phyloP scores from a whole-genome alignment of 306 rosid genomes.

The Argentina anserina region DNA sequence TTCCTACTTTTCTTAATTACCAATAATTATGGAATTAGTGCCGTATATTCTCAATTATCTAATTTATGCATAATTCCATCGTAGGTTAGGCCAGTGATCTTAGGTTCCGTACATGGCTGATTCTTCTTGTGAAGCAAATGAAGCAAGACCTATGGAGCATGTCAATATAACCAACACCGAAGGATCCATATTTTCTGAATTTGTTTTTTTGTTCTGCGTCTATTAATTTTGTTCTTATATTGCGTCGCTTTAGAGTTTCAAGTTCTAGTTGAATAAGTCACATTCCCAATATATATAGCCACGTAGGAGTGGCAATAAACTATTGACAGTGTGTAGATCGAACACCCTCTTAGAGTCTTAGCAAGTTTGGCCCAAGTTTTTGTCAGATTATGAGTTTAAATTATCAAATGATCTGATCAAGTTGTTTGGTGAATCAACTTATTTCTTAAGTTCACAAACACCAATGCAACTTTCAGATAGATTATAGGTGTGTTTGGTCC shows the following conservation, averaged over 20 bases:
- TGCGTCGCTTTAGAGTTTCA: not conserved
- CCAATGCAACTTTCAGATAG: too few species aligned
- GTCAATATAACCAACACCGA: not conserved
- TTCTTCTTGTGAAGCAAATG: not conserved
- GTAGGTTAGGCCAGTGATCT: slow-evolving; percentile 1
- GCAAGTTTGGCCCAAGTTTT: too few species aligned
- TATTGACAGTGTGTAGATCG: too few species aligned
- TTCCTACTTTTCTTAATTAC: not conserved
- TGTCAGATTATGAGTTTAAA: too few species aligned
- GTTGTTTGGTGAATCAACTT: too few species aligned
- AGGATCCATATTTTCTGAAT: not conserved
- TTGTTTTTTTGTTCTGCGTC: not conserved
- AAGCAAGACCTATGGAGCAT: not conserved
- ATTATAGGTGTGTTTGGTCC: too few species aligned
- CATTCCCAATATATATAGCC: too few species aligned
- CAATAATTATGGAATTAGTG: not conserved
- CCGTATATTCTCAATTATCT: not conserved
- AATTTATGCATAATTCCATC: not conserved
- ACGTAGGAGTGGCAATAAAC: too few species aligned
- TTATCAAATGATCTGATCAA: too few species aligned
- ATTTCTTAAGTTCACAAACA: too few species aligned
- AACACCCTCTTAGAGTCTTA: too few species aligned
- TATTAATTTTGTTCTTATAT: not conserved
- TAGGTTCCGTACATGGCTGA: too few species aligned
- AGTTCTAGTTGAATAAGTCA: not conserved